phyloP scores from a whole-genome alignment of 495 filamentous ascomycete species.

The Xylaria cubensis region DNA sequence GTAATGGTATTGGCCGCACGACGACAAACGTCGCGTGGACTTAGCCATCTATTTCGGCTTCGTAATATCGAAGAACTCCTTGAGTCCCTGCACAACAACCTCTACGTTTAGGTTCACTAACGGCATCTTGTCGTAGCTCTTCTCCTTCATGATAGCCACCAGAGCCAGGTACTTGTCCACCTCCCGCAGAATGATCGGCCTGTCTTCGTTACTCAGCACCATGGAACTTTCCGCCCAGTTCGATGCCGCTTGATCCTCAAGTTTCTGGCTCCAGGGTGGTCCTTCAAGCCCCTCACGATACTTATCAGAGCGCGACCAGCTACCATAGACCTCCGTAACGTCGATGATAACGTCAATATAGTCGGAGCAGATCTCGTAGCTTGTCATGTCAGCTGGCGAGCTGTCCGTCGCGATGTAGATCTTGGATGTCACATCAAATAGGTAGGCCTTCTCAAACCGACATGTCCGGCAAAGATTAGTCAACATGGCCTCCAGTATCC shows the following conservation, averaged over 20 bases:
- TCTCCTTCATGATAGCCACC: slow-evolving; percentile 77
- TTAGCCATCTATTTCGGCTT: slow-evolving; percentile 46
- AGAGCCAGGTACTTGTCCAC: slow-evolving; percentile 87
- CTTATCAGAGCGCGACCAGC: slow-evolving; percentile 63
- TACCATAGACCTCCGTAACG: slow-evolving; percentile 89
- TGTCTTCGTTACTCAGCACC: slow-evolving; percentile 77
- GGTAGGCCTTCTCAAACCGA: slow-evolving; percentile 94
- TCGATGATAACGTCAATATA: slow-evolving; percentile 98
- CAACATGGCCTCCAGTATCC: slow-evolving; percentile 88
- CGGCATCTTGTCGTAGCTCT: slow-evolving; percentile 64
- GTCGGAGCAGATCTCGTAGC: slow-evolving; percentile 97
- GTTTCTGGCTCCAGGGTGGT: slow-evolving; percentile 65
- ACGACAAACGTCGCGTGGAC: neutral
- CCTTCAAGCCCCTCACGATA: slow-evolving; percentile 63
- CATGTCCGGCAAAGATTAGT: slow-evolving; percentile 88
- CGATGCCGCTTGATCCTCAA: slow-evolving; percentile 68
- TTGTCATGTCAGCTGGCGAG: slow-evolving; percentile 86
- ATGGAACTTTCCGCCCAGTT: slow-evolving; percentile 80
- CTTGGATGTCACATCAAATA: slow-evolving; percentile 96
- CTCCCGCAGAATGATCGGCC: slow-evolving; percentile 83
- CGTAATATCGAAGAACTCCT: slow-evolving; percentile 64
- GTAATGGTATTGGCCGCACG: neutral
- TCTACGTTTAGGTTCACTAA: slow-evolving; percentile 64
- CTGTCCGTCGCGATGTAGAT: slow-evolving; percentile 98
- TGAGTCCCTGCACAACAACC: slow-evolving; percentile 59